Evolutionary conservation across 495 filamentous ascomycete genomes (phyloP).

Genomic region (Penicillium angulare): DNA sequence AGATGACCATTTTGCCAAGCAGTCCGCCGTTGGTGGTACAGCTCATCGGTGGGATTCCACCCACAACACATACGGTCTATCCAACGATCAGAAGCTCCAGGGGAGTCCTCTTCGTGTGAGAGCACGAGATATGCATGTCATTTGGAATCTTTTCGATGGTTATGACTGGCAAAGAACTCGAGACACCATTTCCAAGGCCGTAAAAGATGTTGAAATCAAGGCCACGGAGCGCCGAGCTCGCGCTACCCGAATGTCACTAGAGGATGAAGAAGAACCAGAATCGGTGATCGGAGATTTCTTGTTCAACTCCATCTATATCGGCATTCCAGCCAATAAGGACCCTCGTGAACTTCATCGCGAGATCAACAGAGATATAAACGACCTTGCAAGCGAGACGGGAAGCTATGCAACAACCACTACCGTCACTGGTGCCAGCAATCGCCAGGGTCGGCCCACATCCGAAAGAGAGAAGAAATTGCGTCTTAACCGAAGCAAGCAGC

Average conservation of each 20-base stretch:
- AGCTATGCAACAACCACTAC: slow-evolving; percentile 74
- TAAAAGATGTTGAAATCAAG: slow-evolving; percentile 78
- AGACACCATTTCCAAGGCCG: slow-evolving; percentile 80
- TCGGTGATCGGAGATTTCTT: slow-evolving; percentile 90
- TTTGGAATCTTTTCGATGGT: slow-evolving; percentile 98
- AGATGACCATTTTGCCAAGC: slow-evolving; percentile 75
- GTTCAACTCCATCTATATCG: slow-evolving; percentile 99
- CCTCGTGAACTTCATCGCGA: slow-evolving; percentile 73
- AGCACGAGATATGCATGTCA: slow-evolving; percentile 83
- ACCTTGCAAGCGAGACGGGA: slow-evolving; percentile 82
- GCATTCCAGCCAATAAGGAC: slow-evolving; percentile 81
- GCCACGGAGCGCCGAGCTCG: slow-evolving; percentile 68
- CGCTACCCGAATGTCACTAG: slow-evolving; percentile 43
- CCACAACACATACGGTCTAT: slow-evolving; percentile 67
- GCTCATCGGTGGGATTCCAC: slow-evolving; percentile 77
- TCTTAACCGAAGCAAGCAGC: slow-evolving; percentile 79
- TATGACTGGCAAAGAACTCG: slow-evolving; percentile 93
- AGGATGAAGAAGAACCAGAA: slow-evolving; percentile 68
- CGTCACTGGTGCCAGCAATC: slow-evolving; percentile 58
- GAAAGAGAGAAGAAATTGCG: slow-evolving; percentile 60
- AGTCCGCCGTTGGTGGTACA: slow-evolving; percentile 59
- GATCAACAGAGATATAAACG: slow-evolving; percentile 86
- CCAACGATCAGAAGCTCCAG: slow-evolving; percentile 59
- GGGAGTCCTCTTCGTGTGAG: slow-evolving; percentile 72
- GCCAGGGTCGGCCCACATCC: slow-evolving; percentile 44